These are phyloP conservation scores for Debaryomycetaceae sp. DNA, from an alignment of 1,139 yeast species.

Conservation along the genomic window DNA sequence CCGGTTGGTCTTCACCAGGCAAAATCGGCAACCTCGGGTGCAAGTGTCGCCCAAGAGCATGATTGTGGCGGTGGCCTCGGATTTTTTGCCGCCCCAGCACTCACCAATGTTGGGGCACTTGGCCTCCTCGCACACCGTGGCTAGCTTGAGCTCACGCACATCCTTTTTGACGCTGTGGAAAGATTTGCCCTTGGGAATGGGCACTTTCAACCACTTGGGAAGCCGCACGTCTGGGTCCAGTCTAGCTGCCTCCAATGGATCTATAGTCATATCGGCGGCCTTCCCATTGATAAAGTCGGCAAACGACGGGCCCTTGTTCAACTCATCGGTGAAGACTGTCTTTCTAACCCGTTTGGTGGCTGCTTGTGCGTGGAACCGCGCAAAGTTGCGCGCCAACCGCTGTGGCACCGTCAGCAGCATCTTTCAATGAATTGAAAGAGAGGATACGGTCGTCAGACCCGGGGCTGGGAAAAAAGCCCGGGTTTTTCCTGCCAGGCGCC, in stretches of 20 bases:
- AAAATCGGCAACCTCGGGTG: constrained; percentile 96
- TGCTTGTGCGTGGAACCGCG: too few relatives aligned
- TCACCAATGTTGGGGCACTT: constrained; percentile 98
- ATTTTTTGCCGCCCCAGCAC: constrained; percentile 97
- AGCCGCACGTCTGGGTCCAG: constrained; percentile 61
- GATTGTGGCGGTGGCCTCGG: constrained; percentile 98
- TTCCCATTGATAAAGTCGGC: constrained; percentile 84
- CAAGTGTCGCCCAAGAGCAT: constrained; percentile 99
- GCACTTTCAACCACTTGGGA: constrained; percentile 93
- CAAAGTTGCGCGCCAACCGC: not conserved
- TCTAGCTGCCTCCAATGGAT: constrained; percentile 68
- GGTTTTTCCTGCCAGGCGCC: too few relatives aligned
- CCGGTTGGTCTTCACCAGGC: constrained; percentile 92
- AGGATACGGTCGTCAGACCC: too few relatives aligned
- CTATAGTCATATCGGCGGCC: constrained; percentile 61
- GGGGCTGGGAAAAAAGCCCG: too few relatives aligned
- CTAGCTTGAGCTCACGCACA: constrained; percentile 78
- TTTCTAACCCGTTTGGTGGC: too few relatives aligned
- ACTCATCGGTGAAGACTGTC: constrained; percentile 66
- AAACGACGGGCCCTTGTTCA: constrained; percentile 87
- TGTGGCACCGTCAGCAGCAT: not conserved
- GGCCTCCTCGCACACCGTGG: constrained; percentile 98
- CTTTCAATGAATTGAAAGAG: too few relatives aligned
- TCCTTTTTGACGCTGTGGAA: constrained; percentile 80
- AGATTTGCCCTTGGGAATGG: constrained; percentile 88